Conservation (phyloP, 352 stramenopile species). For the Sclerospora graminicola region DNA sequence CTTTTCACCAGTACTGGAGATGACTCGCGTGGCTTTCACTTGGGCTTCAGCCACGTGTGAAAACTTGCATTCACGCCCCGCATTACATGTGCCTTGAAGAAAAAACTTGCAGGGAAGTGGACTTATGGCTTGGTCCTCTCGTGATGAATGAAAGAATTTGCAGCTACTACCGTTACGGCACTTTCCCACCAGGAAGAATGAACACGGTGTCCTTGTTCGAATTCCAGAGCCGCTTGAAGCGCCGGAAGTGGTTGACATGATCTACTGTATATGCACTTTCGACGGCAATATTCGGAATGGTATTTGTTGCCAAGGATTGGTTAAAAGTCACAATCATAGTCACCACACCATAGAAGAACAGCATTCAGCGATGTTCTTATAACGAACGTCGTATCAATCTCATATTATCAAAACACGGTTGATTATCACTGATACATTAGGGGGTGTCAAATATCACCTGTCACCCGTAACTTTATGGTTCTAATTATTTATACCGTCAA, state of each 20-base stretch:
- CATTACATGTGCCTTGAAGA: slow-evolving; percentile 48
- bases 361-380: too few species aligned
- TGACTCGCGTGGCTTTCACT: slow-evolving; percentile 18
- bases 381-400: too few species aligned
- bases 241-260: slow-evolving; percentile 17
- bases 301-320: too few species aligned
- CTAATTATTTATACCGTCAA: too few species aligned
- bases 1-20: slow-evolving; percentile 33
- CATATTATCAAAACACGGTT: too few species aligned
- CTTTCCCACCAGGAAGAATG: slow-evolving; percentile 59
- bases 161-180: slow-evolving; percentile 56
- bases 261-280: background rate
- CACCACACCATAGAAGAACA: too few species aligned
- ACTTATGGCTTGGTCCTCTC: slow-evolving; percentile 26
- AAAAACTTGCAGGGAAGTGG: slow-evolving; percentile 64
- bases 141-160: slow-evolving; percentile 49
- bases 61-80: slow-evolving; percentile 57
- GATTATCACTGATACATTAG: too few species aligned
- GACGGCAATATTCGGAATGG: too few species aligned
- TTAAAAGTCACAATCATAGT: too few species aligned
- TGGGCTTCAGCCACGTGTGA: slow-evolving; percentile 29
- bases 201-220: slow-evolving; percentile 30
- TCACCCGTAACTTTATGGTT: too few species aligned
- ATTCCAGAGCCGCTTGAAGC: slow-evolving; percentile 7
- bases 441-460: too few species aligned